A percentile compares a stretch with the other conserved stretches of the same genome.
Conservation (phyloP, 1,139 yeast species). For the Yamadazyma blattariae region DNA sequence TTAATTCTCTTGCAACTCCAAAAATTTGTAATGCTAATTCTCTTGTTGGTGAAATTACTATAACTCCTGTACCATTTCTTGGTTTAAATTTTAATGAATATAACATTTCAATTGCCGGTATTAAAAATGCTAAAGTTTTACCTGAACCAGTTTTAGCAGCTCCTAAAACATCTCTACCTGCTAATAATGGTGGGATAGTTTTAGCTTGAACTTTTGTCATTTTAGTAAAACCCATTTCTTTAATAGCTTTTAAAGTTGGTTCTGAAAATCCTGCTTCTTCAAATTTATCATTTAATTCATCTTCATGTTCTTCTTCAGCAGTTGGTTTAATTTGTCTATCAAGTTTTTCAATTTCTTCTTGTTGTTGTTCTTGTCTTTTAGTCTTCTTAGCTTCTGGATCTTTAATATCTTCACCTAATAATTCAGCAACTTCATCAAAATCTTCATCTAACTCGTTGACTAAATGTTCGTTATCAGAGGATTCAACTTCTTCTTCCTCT, state of each 20-base stretch:
- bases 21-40: conserved; percentile 88
- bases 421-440: conserved; percentile 53
- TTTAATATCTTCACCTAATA: conserved; percentile 43
- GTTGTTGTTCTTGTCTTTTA: conserved; percentile 15
- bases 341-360: conserved; percentile 15
- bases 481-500: conserved; percentile 21
- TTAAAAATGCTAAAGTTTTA: conserved; percentile 95
- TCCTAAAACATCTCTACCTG: conserved; percentile 94
- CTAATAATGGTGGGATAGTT: conserved; percentile 91
- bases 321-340: conserved; percentile 13
- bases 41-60: conserved; percentile 88
- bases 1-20: conserved; percentile 92
- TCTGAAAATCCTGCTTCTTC: conserved; percentile 62
- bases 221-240: conserved; percentile 79
- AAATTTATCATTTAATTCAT: conserved; percentile 36
- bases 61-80: conserved; percentile 84
- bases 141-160: conserved; percentile 99
- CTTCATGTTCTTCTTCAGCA: conserved; percentile 17
- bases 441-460: conserved; percentile 52
- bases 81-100: conserved; percentile 61
- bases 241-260: conserved; percentile 76
- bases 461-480: conserved; percentile 37
- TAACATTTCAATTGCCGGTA: conserved; percentile 87
- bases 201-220: conserved; percentile 95
- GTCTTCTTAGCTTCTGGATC: conserved; percentile 36